Base-by-base conservation (phyloP, 164 flowering plant species). In the Vitis rotundifolia region DNA sequence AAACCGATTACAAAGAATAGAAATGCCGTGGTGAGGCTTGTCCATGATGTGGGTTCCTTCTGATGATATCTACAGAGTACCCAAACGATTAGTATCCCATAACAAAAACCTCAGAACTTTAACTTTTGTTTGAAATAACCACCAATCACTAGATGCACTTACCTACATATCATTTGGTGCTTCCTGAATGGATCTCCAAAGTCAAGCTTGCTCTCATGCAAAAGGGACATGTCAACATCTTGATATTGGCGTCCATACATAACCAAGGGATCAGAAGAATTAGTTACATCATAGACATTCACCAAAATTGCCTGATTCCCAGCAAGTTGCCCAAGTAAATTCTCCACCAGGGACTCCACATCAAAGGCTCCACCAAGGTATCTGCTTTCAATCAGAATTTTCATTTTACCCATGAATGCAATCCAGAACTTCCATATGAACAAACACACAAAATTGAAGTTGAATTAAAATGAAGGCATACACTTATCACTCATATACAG, bases 351-450 rank as follows among this genome's bases (percentile, higher is more conserved):
- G 44, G 98, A 91, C 85, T 91, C 95, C 19, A 94, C 92, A 82
- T 94, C 98, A 78, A 92, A 94, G 28, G 98, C 86, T 70, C 97
- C 98, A 72, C 98, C 98, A 71, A 94, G 84, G 76, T 91, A 94
- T 53, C 98, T 94, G 87, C 63, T 53, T 70, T 2, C 19, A 68
- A 37, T 56, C 1, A 57, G 53, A 53, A 64, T 28, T 65, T 29
- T 53, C 51, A 58, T 47, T 48, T 44, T 16, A 53, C 11, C 9
- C 52, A 55, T 50, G 48, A 66, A 49, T 5, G 60, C 15, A 31
- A 31, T 57, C 63, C n/a, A 10, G 29, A 62, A 26, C 2, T 71
- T 49, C 66, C 10, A 19, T 1, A 57, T 55, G 48, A 26, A 28
- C 48, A 66, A 12, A 16, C 19, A 56, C 29, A 15, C 37, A 54